Evolutionary conservation across 1,284 basidiomycete species (phyloP).

Genomic region (Ustilago trichophora): DNA sequence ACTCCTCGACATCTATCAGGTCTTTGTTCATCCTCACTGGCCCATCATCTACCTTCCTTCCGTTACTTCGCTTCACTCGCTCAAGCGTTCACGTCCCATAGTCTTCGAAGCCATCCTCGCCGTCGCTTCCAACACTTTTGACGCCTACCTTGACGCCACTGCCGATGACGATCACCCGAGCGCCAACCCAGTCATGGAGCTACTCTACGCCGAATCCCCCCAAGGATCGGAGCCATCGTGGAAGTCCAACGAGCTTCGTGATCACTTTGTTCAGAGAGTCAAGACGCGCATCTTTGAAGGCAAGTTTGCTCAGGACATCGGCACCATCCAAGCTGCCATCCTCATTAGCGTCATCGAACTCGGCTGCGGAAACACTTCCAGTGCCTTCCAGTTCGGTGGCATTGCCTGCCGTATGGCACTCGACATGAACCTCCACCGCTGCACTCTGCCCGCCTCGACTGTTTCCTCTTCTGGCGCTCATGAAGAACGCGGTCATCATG

Average conservation of each 20-base stretch:
- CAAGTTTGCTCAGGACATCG: slow-evolving; percentile 34
- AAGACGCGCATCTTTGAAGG: slow-evolving; percentile 43
- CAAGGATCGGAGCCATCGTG: slow-evolving; percentile 13
- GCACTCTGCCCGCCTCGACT: slow-evolving; percentile 1
- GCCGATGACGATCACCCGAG: slow-evolving; percentile 9
- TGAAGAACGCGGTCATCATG: background rate
- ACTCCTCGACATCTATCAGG: slow-evolving; percentile 43
- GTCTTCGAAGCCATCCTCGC: slow-evolving; percentile 49
- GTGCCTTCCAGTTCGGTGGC: slow-evolving; percentile 47
- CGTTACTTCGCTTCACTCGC: slow-evolving; percentile 40
- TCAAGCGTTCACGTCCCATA: slow-evolving; percentile 31
- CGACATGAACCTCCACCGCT: slow-evolving; percentile 49
- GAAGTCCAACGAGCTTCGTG: slow-evolving; percentile 37
- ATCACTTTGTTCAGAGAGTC: slow-evolving; percentile 39
- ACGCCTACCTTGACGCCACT: slow-evolving; percentile 24
- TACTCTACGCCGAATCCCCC: slow-evolving; percentile 21
- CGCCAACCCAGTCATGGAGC: slow-evolving; percentile 20
- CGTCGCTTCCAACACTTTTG: slow-evolving; percentile 47
- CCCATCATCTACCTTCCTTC: slow-evolving; percentile 52
- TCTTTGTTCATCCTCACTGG: slow-evolving; percentile 53
- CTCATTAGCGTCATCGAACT: slow-evolving; percentile 47
- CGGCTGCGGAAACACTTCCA: slow-evolving; percentile 37
- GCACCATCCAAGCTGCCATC: slow-evolving; percentile 43
- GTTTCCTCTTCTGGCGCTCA: background rate
- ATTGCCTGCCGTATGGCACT: slow-evolving; percentile 48